phyloP scores from a whole-genome alignment of 441 rosid genomes.

The Populus trichocarpa region DNA sequence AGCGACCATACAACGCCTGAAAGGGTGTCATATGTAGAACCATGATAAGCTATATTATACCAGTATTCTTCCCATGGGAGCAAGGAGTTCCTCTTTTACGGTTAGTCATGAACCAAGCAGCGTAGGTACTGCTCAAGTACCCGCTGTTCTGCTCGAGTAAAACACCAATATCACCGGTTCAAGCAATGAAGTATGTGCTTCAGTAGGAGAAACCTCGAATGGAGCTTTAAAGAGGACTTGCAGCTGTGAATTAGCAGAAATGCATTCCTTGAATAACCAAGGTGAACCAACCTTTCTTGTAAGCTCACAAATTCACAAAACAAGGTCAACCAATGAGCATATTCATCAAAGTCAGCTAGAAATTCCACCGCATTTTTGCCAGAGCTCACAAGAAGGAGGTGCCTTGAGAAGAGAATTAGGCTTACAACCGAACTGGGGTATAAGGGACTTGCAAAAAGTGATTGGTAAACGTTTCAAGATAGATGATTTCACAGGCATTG shows the following conservation, averaged over 20 bases:
- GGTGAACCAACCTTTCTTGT: slow-evolving; percentile 39
- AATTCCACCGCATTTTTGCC: slow-evolving; percentile 13
- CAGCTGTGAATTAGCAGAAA: slow-evolving; percentile 40
- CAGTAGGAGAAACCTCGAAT: slow-evolving; percentile 31
- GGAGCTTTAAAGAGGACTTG: slow-evolving; percentile 44
- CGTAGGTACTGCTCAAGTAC: slow-evolving; percentile 14
- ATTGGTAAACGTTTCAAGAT: slow-evolving; percentile 48
- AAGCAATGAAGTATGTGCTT: slow-evolving; percentile 23
- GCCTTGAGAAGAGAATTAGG: slow-evolving; percentile 40
- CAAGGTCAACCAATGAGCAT: neutral
- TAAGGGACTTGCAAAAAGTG: slow-evolving; percentile 33
- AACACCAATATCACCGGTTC: slow-evolving; percentile 15
- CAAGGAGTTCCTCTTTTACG: neutral
- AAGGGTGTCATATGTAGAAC: too few relatives aligned
- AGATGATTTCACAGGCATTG: slow-evolving; percentile 38
- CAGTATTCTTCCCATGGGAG: too few relatives aligned
- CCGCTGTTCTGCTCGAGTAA: slow-evolving; percentile 35
- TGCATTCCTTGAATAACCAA: slow-evolving; percentile 42
- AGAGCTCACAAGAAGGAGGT: slow-evolving; percentile 1
- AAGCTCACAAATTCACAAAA: slow-evolving; percentile 66
- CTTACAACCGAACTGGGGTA: slow-evolving; percentile 37
- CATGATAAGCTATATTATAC: too few relatives aligned
- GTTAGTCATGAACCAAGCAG: too few relatives aligned
- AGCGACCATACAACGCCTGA: too few relatives aligned
- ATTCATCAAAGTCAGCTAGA: neutral